Evolutionary conservation across 352 stramenopile genomes (phyloP).

Genomic region (Globisporangium takayamanum): DNA sequence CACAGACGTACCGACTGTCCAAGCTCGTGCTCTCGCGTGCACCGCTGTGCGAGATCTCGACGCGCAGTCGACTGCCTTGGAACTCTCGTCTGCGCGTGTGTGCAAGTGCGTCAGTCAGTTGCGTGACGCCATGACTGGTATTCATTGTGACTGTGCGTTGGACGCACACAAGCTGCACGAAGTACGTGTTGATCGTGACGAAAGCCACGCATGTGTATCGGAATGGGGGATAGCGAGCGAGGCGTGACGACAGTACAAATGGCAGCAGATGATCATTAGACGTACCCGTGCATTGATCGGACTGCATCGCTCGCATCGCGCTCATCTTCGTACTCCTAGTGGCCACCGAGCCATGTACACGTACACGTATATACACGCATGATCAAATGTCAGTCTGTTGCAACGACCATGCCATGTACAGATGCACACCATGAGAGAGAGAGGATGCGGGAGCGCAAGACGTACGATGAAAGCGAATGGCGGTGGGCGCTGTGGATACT

Average conservation of each 20-base stretch:
- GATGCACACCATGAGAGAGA: not conserved
- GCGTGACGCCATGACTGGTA: not conserved
- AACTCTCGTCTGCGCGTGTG: conserved; percentile 11
- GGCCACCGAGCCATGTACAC: not conserved
- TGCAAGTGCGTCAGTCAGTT: too few relatives aligned
- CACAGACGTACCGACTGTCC: conserved; percentile 5
- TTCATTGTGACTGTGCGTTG: not conserved
- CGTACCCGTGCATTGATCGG: conserved; percentile 49
- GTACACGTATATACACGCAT: not conserved
- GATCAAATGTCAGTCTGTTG: not conserved
- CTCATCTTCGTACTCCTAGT: conserved; percentile 53
- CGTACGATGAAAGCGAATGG: conserved; percentile 61
- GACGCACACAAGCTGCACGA: not conserved
- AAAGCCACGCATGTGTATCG: too few relatives aligned
- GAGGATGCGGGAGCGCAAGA: conserved; percentile 5
- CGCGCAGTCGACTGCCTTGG: conserved; percentile 31
- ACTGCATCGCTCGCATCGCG: conserved; percentile 50
- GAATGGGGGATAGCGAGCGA: too few relatives aligned
- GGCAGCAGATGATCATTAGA: not conserved
- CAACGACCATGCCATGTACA: too few relatives aligned
- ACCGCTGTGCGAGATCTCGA: conserved; percentile 43
- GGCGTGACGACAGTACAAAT: not conserved
- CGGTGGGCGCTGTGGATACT: conserved; percentile 39
- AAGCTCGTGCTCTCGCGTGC: conserved; percentile 2
- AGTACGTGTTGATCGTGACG: too few relatives aligned